Evolutionary conservation across 306 rosid genomes (phyloP).

Genomic region (Rosa persica): DNA sequence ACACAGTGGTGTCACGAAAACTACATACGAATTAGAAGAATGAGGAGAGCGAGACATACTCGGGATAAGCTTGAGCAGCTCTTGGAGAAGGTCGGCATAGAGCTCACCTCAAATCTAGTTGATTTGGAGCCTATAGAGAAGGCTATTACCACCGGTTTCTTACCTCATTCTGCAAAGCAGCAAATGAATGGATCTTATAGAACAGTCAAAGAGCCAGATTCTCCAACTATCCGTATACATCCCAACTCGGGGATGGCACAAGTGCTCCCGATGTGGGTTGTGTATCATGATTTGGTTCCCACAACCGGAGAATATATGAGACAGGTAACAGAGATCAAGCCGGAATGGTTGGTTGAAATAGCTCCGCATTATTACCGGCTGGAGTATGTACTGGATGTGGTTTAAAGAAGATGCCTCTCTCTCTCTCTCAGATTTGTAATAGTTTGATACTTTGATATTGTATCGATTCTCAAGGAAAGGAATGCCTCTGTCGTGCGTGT

Average conservation of each 20-base stretch:
- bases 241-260: constrained; percentile 81
- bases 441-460: too few relatives aligned
- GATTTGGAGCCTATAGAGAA: constrained; percentile 72
- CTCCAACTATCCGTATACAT: constrained; percentile 76
- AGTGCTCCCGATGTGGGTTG: constrained; percentile 76
- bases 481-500: too few relatives aligned
- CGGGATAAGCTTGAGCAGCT: constrained; percentile 83
- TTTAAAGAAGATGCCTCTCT: constrained; percentile 53
- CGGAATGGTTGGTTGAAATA: constrained; percentile 85
- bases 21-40: constrained; percentile 89
- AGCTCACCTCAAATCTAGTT: constrained; percentile 48
- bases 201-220: constrained; percentile 49
- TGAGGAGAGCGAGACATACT: constrained; percentile 83
- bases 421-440: background rate
- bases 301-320: constrained; percentile 87
- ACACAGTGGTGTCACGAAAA: constrained; percentile 89
- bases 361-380: constrained; percentile 90
- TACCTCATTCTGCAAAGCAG: constrained; percentile 69
- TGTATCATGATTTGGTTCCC: constrained; percentile 86
- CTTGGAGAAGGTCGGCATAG: constrained; percentile 79
- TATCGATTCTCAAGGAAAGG: too few relatives aligned
- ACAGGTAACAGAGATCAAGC: constrained; percentile 71
- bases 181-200: constrained; percentile 73
- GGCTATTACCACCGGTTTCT: constrained; percentile 79
- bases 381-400: constrained; percentile 52